These are phyloP conservation scores for Xylariomycetidae sp. DNA, from an alignment of 2,329 filamentous ascomycete genomes.

Conservation along the genomic window DNA sequence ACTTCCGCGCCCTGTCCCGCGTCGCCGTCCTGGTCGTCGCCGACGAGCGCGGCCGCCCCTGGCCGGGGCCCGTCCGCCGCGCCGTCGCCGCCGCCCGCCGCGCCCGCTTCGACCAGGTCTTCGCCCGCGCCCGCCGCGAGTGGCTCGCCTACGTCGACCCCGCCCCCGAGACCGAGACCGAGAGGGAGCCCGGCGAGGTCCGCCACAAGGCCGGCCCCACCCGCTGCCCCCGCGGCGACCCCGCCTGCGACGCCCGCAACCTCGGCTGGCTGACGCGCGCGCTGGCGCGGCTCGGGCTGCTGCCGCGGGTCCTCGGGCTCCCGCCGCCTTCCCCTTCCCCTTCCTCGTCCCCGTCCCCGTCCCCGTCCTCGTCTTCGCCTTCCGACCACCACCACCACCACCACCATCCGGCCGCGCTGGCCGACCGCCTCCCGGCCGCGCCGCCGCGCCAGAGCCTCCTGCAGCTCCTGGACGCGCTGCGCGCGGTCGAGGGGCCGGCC, in stretches of 20 bases:
- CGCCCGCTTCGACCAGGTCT: neutral
- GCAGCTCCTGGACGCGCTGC: constrained; percentile 38
- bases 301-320: constrained; percentile 36
- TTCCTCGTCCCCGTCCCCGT: constrained; percentile 3
- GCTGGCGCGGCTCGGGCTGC: constrained; percentile 40
- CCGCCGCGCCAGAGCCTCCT: constrained; percentile 35
- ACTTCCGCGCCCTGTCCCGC: neutral
- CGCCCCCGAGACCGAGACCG: neutral
- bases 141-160: too few relatives aligned
- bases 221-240: constrained; percentile 44
- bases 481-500: constrained; percentile 38
- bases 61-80: neutral
- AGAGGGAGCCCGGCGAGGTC: neutral
- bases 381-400: constrained; percentile 1
- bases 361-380: too few relatives aligned
- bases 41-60: neutral
- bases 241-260: constrained; percentile 45
- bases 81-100: neutral
- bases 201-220: constrained; percentile 27
- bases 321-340: constrained; percentile 17
- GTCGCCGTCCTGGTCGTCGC: neutral
- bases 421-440: constrained; percentile 5
- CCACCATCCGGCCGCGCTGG: constrained; percentile 6
- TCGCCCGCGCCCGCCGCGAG: constrained; percentile 21
- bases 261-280: constrained; percentile 50